Evolutionary conservation across 2,329 filamentous ascomycete species (phyloP).

Genomic region (Atkinsonella hypoxylon): DNA sequence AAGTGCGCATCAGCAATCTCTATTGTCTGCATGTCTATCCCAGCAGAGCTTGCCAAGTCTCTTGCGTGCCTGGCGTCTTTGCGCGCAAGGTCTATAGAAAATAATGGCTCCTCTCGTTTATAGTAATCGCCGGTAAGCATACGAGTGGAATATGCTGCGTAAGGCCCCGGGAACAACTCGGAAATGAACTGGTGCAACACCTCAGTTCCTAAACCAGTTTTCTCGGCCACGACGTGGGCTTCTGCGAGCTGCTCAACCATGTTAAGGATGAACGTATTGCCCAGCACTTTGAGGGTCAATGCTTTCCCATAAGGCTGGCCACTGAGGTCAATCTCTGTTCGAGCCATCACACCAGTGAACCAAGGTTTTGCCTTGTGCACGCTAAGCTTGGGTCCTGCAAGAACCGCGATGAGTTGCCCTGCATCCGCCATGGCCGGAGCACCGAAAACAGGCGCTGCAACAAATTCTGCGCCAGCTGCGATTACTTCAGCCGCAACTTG

Average conservation of each 20-base stretch:
- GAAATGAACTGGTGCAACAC: slow-evolving; percentile 62
- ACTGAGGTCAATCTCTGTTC: slow-evolving; percentile 57
- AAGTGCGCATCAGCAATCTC: slow-evolving; percentile 60
- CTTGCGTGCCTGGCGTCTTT: slow-evolving; percentile 73
- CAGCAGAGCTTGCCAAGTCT: slow-evolving; percentile 49
- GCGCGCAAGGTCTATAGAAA: slow-evolving; percentile 67
- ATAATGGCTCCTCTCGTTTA: slow-evolving; percentile 65
- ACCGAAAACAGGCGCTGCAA: slow-evolving; percentile 61
- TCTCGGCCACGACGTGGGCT: slow-evolving; percentile 68
- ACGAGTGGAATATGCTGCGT: slow-evolving; percentile 60
- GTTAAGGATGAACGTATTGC: slow-evolving; percentile 77
- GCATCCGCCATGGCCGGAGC: slow-evolving; percentile 58
- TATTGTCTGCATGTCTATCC: slow-evolving; percentile 50
- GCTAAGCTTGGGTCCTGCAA: slow-evolving; percentile 49
- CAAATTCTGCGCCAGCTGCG: slow-evolving; percentile 55
- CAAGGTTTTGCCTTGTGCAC: slow-evolving; percentile 57
- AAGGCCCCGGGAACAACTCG: slow-evolving; percentile 62
- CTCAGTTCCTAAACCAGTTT: slow-evolving; percentile 59
- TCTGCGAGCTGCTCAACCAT: slow-evolving; percentile 73
- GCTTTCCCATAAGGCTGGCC: slow-evolving; percentile 58
- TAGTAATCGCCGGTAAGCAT: slow-evolving; percentile 70
- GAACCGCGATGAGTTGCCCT: slow-evolving; percentile 60
- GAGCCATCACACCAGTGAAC: slow-evolving; percentile 60
- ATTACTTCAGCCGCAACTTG: slow-evolving; percentile 46
- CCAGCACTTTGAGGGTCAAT: slow-evolving; percentile 65